Percentiles rank a stretch among this genome's conserved stretches.
These are phyloP conservation scores for Elsinoe batatas DNA, from an alignment of 2,329 filamentous ascomycete genomes.

Conservation along the genomic window DNA sequence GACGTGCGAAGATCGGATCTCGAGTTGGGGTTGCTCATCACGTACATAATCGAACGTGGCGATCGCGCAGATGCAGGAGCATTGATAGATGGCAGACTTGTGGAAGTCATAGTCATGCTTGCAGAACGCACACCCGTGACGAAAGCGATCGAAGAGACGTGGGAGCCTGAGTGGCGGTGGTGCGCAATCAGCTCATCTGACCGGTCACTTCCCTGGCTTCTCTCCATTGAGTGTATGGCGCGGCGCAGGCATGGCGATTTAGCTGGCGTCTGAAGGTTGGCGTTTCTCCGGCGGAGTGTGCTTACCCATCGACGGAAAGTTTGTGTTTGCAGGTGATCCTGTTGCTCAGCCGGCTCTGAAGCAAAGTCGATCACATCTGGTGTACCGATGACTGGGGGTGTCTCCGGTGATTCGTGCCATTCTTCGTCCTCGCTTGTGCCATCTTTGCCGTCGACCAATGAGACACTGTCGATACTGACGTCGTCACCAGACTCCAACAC, in stretches of 20 bases:
- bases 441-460: not conserved
- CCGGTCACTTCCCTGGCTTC: not conserved
- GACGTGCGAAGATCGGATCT: constrained; percentile 57
- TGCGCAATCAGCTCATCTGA: not conserved
- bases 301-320: constrained; percentile 68
- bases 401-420: not conserved
- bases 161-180: constrained; percentile 43
- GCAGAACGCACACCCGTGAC: constrained; percentile 74
- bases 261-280: constrained; percentile 29
- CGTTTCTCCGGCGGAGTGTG: constrained; percentile 52
- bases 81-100: constrained; percentile 57
- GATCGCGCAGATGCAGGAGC: constrained; percentile 42
- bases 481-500: not conserved
- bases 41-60: constrained; percentile 49
- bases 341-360: not conserved
- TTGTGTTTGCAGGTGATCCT: not conserved
- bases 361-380: constrained; percentile 10
- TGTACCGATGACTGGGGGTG: not conserved
- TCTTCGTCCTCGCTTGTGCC: not conserved
- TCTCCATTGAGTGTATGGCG: constrained; percentile 10
- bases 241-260: constrained; percentile 25
- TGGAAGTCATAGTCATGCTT: constrained; percentile 64
- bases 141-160: constrained; percentile 66
- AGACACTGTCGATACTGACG: not conserved
- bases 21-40: constrained; percentile 49